Evolutionary conservation across 768 basidiomycete species (phyloP).

Genomic region (Podaxis pistillaris): DNA sequence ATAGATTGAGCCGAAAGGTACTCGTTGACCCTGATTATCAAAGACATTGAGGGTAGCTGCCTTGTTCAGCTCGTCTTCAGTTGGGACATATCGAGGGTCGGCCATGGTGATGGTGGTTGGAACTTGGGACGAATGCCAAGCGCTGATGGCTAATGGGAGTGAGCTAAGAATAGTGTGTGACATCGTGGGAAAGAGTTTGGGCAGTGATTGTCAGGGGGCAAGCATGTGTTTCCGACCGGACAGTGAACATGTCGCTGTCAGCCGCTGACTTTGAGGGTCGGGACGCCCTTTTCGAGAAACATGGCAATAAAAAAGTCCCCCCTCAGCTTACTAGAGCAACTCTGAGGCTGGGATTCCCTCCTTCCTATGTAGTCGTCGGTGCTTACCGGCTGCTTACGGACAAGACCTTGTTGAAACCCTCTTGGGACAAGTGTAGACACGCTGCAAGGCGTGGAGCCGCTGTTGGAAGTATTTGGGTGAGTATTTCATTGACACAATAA

Average conservation of each 20-base stretch:
- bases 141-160: not conserved
- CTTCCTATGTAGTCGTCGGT: conserved; percentile 83
- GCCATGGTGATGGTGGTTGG: conserved; percentile 1
- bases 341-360: conserved; percentile 69
- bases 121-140: not conserved
- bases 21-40: conserved; percentile 43
- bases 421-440: conserved; percentile 85
- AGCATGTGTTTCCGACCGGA: not conserved
- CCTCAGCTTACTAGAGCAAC: conserved; percentile 49
- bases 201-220: not conserved
- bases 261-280: conserved; percentile 27
- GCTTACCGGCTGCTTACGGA: conserved; percentile 82
- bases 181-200: not conserved
- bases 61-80: conserved; percentile 28
- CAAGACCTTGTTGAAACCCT: conserved; percentile 61
- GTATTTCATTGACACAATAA: conserved; percentile 17
- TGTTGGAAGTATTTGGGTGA: conserved; percentile 72
- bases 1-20: conserved; percentile 54
- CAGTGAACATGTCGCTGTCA: conserved; percentile 5
- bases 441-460: conserved; percentile 66
- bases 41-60: conserved; percentile 41
- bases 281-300: conserved; percentile 28
- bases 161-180: not conserved
- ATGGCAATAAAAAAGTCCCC: conserved; percentile 30
- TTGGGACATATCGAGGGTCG: conserved; percentile 29